phyloP scores from a whole-genome alignment of 345 rosid genomes.

The Geranium rotundifolium region DNA sequence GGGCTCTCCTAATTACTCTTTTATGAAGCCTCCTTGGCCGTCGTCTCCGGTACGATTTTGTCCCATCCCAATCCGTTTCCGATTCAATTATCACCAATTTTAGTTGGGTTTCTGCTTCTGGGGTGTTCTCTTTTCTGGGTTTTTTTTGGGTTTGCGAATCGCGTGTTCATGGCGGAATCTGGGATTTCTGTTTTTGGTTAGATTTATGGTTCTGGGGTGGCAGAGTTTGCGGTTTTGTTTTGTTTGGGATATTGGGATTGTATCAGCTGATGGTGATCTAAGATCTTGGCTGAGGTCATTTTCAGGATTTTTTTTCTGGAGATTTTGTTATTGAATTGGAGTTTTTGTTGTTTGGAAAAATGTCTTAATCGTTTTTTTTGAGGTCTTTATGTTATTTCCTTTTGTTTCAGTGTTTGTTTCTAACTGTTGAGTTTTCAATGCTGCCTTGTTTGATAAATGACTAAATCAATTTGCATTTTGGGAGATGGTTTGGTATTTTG shows the following conservation, averaged over 20 bases:
- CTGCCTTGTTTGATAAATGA: background rate
- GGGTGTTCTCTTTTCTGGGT: background rate
- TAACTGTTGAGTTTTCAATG: background rate
- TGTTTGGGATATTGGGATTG: too few relatives aligned
- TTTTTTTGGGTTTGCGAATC: background rate
- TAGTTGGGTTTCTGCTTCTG: slow-evolving; percentile 1
- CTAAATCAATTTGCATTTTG: background rate
- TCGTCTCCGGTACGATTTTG: background rate
- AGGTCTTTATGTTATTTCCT: background rate
- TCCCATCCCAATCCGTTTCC: background rate
- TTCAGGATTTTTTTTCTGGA: background rate
- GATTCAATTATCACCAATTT: background rate
- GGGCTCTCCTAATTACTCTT: slow-evolving; percentile 17
- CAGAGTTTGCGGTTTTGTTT: background rate
- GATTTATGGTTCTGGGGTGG: background rate
- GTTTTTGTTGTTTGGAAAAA: slow-evolving; percentile 14
- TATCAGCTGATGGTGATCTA: background rate
- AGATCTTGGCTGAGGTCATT: background rate
- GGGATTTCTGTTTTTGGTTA: background rate
- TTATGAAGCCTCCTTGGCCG: slow-evolving; percentile 58
- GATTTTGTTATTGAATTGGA: too few relatives aligned
- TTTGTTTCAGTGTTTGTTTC: background rate
- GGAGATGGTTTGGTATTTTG: background rate
- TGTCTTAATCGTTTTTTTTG: slow-evolving; percentile 17
- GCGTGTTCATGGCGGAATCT: background rate